Conservation (phyloP, 108 stramenopile genomes). For the Cyclotella cryptica region DNA sequence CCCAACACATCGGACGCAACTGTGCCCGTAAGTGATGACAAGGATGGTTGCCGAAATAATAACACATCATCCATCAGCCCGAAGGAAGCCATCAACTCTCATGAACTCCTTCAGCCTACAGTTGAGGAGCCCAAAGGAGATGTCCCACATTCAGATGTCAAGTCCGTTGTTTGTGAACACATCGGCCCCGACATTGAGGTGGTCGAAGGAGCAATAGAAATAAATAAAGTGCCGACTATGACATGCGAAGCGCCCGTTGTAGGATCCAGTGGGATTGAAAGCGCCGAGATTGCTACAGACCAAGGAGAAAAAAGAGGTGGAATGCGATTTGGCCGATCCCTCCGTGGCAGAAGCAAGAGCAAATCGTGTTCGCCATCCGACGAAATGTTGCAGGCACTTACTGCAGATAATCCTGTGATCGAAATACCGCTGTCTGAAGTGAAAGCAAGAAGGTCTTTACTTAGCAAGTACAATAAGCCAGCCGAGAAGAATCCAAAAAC, state of each 20-base stretch:
- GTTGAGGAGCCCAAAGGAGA: not conserved
- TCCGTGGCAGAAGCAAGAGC: not conserved
- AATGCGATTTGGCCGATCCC: not conserved
- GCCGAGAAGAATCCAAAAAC: conserved; percentile 11
- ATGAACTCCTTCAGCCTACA: not conserved
- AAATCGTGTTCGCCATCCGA: not conserved
- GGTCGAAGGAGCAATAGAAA: not conserved
- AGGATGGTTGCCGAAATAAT: too few relatives aligned
- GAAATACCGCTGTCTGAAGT: conserved; percentile 4
- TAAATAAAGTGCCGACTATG: not conserved
- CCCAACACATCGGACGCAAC: not conserved
- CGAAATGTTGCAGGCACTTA: not conserved
- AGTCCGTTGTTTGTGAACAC: not conserved
- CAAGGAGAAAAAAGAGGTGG: not conserved
- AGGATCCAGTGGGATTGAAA: too few relatives aligned
- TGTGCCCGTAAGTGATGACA: not conserved
- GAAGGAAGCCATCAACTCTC: not conserved
- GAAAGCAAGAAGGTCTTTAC: not conserved
- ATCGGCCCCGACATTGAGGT: not conserved
- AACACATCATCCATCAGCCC: too few relatives aligned
- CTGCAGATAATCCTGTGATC: conserved; percentile 6
- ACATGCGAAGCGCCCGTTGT: not conserved
- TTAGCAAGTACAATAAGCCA: not conserved
- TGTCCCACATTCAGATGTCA: not conserved
- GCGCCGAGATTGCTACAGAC: not conserved